Evolutionary conservation across 169 alveolate genomes (phyloP).

Genomic region (Plasmodium fragile): DNA sequence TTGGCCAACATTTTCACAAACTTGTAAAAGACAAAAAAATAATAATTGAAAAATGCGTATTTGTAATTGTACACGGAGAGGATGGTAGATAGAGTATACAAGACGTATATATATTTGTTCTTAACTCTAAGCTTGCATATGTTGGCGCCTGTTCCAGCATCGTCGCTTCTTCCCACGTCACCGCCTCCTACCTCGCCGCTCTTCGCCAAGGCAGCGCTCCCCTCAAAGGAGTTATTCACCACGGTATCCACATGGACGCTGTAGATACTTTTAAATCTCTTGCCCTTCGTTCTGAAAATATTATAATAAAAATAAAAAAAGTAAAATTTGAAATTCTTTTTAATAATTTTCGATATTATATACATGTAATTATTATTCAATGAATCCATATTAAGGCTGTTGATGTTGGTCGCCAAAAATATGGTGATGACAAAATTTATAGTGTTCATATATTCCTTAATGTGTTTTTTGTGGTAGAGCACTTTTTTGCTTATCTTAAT

Average conservation of each 20-base stretch:
- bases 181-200: neutral
- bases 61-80: conserved; percentile 44
- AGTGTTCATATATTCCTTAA: conserved; percentile 46
- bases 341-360: conserved; percentile 40
- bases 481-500: conserved; percentile 12
- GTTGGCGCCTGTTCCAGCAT: neutral
- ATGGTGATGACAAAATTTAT: conserved; percentile 26
- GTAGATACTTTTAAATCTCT: conserved; percentile 39
- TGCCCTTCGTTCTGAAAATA: conserved; percentile 41
- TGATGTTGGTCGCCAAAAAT: conserved; percentile 47
- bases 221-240: neutral
- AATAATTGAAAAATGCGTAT: conserved; percentile 62
- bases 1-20: conserved; percentile 36
- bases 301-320: conserved; percentile 57
- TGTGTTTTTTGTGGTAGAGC: conserved; percentile 8
- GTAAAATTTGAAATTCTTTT: conserved; percentile 60
- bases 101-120: conserved; percentile 47
- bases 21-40: conserved; percentile 48
- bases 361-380: conserved; percentile 37
- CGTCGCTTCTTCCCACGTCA: neutral
- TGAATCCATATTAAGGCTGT: conserved; percentile 42
- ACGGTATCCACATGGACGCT: conserved; percentile 18
- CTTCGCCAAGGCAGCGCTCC: neutral
- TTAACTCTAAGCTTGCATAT: conserved; percentile 26
- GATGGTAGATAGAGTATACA: conserved; percentile 43